Base-by-base conservation (phyloP, 345 rosid species). In the Tarenaya hassleriana region DNA sequence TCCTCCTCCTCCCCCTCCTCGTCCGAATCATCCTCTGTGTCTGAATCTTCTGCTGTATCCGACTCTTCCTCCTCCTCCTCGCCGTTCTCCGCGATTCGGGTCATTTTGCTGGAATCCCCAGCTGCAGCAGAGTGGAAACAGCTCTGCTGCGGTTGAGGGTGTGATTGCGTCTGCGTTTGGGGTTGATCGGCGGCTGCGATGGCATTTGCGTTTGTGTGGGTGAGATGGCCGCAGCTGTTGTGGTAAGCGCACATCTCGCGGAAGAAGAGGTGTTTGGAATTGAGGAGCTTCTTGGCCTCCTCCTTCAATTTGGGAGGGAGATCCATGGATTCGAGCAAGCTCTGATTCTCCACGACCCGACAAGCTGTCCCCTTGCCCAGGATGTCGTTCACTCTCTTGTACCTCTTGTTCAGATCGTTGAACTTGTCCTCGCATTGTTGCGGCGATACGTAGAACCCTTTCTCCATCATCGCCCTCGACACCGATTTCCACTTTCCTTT, bases 401-500 rank as follows among this genome's bases (percentile, higher is more conserved):
- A 92, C 76, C 98, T 81, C 75, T 92, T 92, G 66, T 92, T 92
- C 80, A 92, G 66, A 64, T 88, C 97, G 60, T 92, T 88, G 52
- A 92, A 88, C 69, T 92, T 92, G 52, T 92, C 98, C 65, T 92
- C 97, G 52, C 98, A 92, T 46, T 92, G 98, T 56, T 92, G 98
- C 0, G 98, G 98, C 8, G 98, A 92, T n/a, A 92, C 97, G 43
- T 72, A 83, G 58, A 78, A 88, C 18, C 98, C 97, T 57, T 83
- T 92, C 70, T 88, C 98, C 83, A 92, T 72, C 98, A 92, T 85
- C 7, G 97, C 97, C 66, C 77, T 72, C 0, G 98, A 92, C 10
- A 92, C 95, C 0, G 98, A 88, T 47, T 88, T 92, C 98, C 98
- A 92, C 40, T 92, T 92, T 52, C 98, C 97, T 67, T 92, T 92